Evolutionary conservation across 73 alveolate species (phyloP).

Genomic region (Tetrahymena elliotti): DNA sequence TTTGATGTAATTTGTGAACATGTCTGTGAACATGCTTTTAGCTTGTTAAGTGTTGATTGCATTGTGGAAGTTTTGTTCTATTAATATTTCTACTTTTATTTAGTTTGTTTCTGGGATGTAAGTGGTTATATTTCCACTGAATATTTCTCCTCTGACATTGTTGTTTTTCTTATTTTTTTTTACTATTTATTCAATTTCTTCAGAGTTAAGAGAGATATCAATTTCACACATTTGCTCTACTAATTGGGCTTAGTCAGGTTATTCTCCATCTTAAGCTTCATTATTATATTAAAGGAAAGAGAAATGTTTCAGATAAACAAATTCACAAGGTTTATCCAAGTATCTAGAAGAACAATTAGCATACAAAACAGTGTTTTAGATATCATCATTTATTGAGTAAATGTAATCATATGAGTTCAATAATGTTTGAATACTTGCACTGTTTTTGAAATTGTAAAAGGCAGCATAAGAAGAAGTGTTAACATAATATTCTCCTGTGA

Average conservation of each 20-base stretch:
- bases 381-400: background rate
- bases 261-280: background rate
- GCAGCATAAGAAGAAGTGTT: background rate
- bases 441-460: background rate
- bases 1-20: background rate
- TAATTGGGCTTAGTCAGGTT: background rate
- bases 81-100: background rate
- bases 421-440: background rate
- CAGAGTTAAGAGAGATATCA: background rate
- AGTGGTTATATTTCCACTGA: background rate
- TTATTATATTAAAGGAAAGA: background rate
- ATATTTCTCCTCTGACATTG: background rate
- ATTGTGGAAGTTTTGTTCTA: background rate
- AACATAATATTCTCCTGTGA: background rate
- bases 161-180: background rate
- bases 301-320: background rate
- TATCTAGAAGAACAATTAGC: background rate
- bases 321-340: background rate
- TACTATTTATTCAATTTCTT: background rate
- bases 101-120: background rate
- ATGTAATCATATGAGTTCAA: background rate
- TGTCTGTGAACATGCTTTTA: background rate
- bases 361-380: background rate
- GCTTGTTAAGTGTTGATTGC: background rate
- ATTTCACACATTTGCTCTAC: background rate